Percentiles rank a stretch among this genome's conserved stretches.
Conservation (phyloP, 2,329 filamentous ascomycete species). For the Botryotinia convoluta region DNA sequence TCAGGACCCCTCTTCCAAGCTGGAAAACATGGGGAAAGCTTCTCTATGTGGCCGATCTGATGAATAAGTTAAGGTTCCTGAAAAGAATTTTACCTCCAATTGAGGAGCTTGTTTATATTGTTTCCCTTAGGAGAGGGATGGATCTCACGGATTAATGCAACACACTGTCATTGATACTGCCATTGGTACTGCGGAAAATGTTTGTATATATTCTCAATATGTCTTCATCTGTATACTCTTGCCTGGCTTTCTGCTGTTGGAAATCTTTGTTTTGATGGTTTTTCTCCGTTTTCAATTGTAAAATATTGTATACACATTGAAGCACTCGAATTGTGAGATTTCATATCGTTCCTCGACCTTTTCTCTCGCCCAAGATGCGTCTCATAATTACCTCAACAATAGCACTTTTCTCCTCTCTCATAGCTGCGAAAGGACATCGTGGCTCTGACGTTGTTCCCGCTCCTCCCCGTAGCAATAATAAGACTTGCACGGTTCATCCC, state of each 20-base stretch:
- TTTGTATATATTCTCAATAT: constrained; percentile 7
- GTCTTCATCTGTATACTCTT: neutral
- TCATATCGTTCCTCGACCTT: neutral
- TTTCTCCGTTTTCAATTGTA: neutral
- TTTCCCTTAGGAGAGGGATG: neutral
- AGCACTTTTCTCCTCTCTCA: constrained; percentile 7
- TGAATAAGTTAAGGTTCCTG: constrained; percentile 2
- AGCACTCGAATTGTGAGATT: neutral
- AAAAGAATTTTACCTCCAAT: constrained; percentile 29
- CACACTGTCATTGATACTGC: neutral
- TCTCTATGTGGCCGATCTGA: neutral
- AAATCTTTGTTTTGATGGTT: neutral
- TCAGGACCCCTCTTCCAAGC: constrained; percentile 21
- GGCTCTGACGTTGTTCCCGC: constrained; percentile 9
- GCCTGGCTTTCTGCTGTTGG: neutral
- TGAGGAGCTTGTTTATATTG: constrained; percentile 5
- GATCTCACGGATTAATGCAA: neutral
- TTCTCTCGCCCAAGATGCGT: neutral
- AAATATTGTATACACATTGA: neutral
- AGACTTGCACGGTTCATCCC: constrained; percentile 42
- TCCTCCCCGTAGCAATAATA: constrained; percentile 16
- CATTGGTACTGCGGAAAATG: neutral
- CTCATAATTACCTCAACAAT: neutral
- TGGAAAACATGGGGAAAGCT: constrained; percentile 11
- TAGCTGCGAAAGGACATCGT: neutral